These are phyloP conservation scores for Mallotus japonicus DNA, from an alignment of 441 rosid genomes.

Conservation along the genomic window DNA sequence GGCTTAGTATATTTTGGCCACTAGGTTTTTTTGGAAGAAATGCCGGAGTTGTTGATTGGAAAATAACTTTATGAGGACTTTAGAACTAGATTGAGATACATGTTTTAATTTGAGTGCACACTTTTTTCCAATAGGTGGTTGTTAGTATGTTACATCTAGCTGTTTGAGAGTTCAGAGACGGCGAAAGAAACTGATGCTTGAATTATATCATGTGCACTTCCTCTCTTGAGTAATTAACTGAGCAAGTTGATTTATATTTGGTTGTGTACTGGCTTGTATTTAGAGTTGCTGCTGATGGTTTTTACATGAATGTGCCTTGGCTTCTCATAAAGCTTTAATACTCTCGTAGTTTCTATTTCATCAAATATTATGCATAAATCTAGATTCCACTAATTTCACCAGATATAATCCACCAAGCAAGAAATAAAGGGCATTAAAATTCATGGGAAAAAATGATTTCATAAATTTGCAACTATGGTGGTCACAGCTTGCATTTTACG, in stretches of 20 bases:
- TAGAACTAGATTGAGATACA: constrained; percentile 7
- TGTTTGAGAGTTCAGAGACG: constrained; percentile 1
- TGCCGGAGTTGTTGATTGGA: background rate
- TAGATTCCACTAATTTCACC: no score
- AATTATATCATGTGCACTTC: no score
- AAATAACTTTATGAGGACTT: constrained; percentile 12
- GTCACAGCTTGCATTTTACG: no score
- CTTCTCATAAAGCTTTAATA: no score
- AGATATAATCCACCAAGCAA: background rate
- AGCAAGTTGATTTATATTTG: no score
- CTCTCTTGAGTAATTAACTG: no score
- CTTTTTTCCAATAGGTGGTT: constrained; percentile 11
- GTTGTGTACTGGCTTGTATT: no score
- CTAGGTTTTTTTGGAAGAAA: constrained; percentile 14
- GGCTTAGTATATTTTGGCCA: constrained; percentile 16
- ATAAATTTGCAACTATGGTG: background rate
- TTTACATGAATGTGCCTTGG: no score
- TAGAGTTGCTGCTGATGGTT: no score
- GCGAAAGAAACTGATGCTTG: background rate
- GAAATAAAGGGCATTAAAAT: no score
- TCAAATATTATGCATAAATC: no score
- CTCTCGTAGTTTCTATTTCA: no score
- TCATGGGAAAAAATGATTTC: background rate
- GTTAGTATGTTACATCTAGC: background rate
- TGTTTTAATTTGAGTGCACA: constrained; percentile 17